Evolutionary conservation across 2,329 filamentous ascomycete species (phyloP).

Genomic region (Sarocladium brachiariae): DNA sequence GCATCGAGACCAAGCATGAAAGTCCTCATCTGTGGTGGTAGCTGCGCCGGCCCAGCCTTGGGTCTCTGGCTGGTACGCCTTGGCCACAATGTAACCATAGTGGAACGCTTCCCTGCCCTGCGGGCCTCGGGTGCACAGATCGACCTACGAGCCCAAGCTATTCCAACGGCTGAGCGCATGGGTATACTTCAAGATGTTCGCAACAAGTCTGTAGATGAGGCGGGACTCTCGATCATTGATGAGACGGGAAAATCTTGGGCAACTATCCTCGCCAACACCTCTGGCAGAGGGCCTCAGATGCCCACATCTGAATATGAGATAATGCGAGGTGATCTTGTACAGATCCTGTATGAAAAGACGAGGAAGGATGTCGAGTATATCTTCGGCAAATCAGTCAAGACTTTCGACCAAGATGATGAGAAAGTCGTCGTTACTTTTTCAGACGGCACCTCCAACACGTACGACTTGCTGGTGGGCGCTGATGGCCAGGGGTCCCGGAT

Average conservation of each 20-base stretch:
- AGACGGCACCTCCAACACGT: constrained; percentile 33
- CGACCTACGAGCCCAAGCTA: constrained; percentile 33
- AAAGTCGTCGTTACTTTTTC: constrained; percentile 31
- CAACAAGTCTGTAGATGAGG: constrained; percentile 36
- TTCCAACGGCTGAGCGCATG: constrained; percentile 28
- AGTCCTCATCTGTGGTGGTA: constrained; percentile 38
- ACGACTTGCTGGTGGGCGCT: constrained; percentile 47
- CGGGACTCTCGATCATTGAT: constrained; percentile 40
- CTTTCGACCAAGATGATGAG: constrained; percentile 22
- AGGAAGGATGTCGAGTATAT: constrained; percentile 18
- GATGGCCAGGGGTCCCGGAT: constrained; percentile 35
- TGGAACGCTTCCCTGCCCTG: constrained; percentile 29
- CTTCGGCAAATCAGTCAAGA: constrained; percentile 24
- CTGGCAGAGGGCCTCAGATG: constrained; percentile 33
- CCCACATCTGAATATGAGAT: constrained; percentile 51
- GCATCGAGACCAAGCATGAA: constrained; percentile 20
- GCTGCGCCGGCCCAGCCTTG: constrained; percentile 31
- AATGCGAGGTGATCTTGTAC: constrained; percentile 47
- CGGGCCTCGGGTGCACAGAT: constrained; percentile 34
- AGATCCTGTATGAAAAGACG: constrained; percentile 38
- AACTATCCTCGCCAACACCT: constrained; percentile 30
- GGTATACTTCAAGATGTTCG: constrained; percentile 29
- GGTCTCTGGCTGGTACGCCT: constrained; percentile 30
- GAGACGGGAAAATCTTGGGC: constrained; percentile 28
- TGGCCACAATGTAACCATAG: constrained; percentile 28